Evolutionary conservation across 306 rosid species (phyloP), one percentile per base, ranked within the genome.

Genomic region (Carpinus fangiana): DNA sequence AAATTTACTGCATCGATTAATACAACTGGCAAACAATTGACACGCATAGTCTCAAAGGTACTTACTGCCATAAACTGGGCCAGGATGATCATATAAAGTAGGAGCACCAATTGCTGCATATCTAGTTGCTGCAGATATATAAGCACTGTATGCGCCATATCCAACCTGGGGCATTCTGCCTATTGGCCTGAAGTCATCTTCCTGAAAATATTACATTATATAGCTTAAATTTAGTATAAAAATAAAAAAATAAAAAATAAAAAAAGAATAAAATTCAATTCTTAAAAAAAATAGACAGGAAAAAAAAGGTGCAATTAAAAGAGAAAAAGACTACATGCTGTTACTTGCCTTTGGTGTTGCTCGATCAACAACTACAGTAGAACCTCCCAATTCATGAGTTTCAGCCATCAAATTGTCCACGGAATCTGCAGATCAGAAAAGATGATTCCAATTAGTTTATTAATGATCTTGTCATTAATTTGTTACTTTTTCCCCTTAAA

Each of bases 51-150:
- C 67, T 73, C 81, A 71, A 10, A 13, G 34, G 36, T 50, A 77
- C 98, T 87, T 90, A 95, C 99, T 89, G 87, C 94, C 96, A 85
- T 90, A 95, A 80, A 86, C 81, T 56, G 98, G 70, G 76, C 87
- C 93, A 26, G 98, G 98, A 78, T 89, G 96, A 70, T 96, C 99
- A 66, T 96, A 96, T 78, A 96, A 80, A 74, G 98, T 93, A 75
- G 99, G 99, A 80, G 97, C 93, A 75, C 98, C 99, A 66, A 91
- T 93, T 48, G 97, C 96, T 43, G 97, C 99, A 84, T 96, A 96
- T 88, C 99, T 87, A 82, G 99, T 96, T 73, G 99, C 90, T 47
- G 96, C 94, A 51, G 98, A 89, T 73, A 93, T 96, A 86, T 96
- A 96, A 12, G 99, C 93, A 86, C 89, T 90, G 82, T 93, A 96